Percentiles rank a stretch among this genome's conserved stretches.
phyloP scores from a whole-genome alignment of 2,329 filamentous ascomycete species.

The Hypoxylon sp. region DNA sequence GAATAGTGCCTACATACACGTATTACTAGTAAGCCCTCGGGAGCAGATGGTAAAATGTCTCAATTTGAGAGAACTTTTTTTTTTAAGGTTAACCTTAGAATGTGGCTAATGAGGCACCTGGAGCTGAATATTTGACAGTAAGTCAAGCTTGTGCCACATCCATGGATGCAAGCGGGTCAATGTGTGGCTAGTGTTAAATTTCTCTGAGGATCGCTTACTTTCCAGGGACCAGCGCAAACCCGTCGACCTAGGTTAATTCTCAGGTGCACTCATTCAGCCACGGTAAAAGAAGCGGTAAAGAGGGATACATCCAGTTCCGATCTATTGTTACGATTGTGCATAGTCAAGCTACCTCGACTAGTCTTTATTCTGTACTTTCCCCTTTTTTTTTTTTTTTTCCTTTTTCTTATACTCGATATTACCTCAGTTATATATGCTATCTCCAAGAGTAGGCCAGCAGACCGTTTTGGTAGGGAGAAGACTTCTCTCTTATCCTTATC shows the following conservation, averaged over 20 bases:
- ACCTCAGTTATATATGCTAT: constrained; percentile 1
- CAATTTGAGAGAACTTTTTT: neutral
- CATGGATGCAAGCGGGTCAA: neutral
- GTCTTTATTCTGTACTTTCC: constrained; percentile 8
- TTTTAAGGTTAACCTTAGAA: neutral
- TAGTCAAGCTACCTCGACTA: neutral
- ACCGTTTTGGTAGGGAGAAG: constrained; percentile 38
- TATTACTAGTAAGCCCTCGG: neutral
- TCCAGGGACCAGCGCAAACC: constrained; percentile 15
- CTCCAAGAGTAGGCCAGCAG: constrained; percentile 37
- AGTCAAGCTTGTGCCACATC: constrained; percentile 18
- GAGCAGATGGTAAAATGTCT: neutral
- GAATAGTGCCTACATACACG: neutral
- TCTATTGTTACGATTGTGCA: neutral
- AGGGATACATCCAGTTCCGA: constrained; percentile 1
- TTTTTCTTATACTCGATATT: constrained; percentile 16
- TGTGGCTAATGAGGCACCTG: constrained; percentile 14
- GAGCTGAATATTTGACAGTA: neutral
- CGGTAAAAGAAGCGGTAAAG: constrained; percentile 25
- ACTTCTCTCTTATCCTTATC: constrained; percentile 30
- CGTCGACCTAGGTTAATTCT: constrained; percentile 23
- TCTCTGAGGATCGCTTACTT: constrained; percentile 15
- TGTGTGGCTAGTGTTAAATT: constrained; percentile 13
- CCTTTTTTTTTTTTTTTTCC: constrained; percentile 8
- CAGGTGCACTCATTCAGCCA: constrained; percentile 4